These are phyloP conservation scores for Pleurotus pulmonarius DNA, from an alignment of 768 basidiomycete species.

Conservation along the genomic window DNA sequence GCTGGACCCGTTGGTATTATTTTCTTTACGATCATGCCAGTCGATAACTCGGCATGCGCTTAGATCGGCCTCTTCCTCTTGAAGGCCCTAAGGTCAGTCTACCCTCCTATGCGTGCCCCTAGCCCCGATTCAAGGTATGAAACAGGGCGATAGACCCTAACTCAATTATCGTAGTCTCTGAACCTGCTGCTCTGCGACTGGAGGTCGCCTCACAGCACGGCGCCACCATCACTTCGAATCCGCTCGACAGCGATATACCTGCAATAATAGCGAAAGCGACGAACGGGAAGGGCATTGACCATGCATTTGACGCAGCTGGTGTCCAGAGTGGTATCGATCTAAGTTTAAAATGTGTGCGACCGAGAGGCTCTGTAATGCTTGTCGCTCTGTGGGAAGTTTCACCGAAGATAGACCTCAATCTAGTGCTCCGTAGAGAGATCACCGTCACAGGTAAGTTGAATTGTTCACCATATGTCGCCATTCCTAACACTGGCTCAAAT, in stretches of 20 bases:
- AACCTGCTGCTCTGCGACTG: slow-evolving; percentile 35
- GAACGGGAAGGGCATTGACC: slow-evolving; percentile 32
- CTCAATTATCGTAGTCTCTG: slow-evolving; percentile 31
- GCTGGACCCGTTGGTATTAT: slow-evolving; percentile 36
- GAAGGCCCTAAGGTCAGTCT: slow-evolving; percentile 28
- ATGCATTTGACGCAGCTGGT: slow-evolving; percentile 46
- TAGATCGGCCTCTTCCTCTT: slow-evolving; percentile 37
- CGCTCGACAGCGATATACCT: slow-evolving; percentile 23
- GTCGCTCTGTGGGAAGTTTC: slow-evolving; percentile 39
- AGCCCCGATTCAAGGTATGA: neutral
- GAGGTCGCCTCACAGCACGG: slow-evolving; percentile 30
- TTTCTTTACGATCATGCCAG: neutral
- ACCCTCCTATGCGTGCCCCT: neutral
- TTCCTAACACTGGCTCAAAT: neutral
- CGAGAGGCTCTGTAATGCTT: slow-evolving; percentile 35
- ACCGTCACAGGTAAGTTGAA: slow-evolving; percentile 29
- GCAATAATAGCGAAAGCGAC: slow-evolving; percentile 22
- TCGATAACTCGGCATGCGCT: neutral
- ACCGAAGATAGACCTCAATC: slow-evolving; percentile 32
- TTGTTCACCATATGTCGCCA: neutral
- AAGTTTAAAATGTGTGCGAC: slow-evolving; percentile 30
- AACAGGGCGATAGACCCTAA: slow-evolving; percentile 24
- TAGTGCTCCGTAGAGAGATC: slow-evolving; percentile 34
- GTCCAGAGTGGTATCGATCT: slow-evolving; percentile 32
- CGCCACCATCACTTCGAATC: slow-evolving; percentile 34